Base-by-base conservation (phyloP, 2,329 filamentous ascomycete species). In the Colletotrichum chlorophyti region DNA sequence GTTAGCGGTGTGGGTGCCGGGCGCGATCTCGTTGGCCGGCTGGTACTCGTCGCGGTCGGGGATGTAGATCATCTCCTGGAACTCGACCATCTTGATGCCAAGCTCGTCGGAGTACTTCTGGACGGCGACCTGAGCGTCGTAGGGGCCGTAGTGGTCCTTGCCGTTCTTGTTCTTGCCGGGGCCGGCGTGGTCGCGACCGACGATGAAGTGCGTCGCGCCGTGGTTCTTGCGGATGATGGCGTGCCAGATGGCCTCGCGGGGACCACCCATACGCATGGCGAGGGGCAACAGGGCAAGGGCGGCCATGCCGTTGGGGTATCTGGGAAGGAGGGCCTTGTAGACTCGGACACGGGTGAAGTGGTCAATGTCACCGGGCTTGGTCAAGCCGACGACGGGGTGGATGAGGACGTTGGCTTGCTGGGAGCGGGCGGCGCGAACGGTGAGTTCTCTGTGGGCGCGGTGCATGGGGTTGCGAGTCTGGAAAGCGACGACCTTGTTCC, bases 181-280 rank as follows among this genome's bases (percentile, higher is more conserved):
- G 46, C 95, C 95, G 65, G 95, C 95, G 79, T 99, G 95, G 80
- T 99, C 95, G 81, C 95, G 92, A 61, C 95, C 95, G 65, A 99
- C 93, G 69, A 99, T 99, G 83, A 99, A 99, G 84, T 99, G 95
- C 14, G 95, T 98, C 43, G 94, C 93, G 70, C 95, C 95, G 80
- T 97, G 93, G 80, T 99, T 99, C 89, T 98, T 99, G 74, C 95
- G 93, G 83, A 99, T 99, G 71, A 99, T 97, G 72, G 95, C 95
- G 83, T 99, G 95, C 95, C 95, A 99, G 80, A 99, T 93, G 67
- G 95, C 95, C 83, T 99, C 95, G 66, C 95, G 91, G 64, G 95
- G 95, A 69, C 95, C 95, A 72, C 93, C 95, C 95, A 99, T 99
- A 74, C 95, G 91, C 95, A 99, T 99, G 69, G 95, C 95, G 64